Conservation (phyloP, 768 basidiomycete species). For the Russula abietina region DNA sequence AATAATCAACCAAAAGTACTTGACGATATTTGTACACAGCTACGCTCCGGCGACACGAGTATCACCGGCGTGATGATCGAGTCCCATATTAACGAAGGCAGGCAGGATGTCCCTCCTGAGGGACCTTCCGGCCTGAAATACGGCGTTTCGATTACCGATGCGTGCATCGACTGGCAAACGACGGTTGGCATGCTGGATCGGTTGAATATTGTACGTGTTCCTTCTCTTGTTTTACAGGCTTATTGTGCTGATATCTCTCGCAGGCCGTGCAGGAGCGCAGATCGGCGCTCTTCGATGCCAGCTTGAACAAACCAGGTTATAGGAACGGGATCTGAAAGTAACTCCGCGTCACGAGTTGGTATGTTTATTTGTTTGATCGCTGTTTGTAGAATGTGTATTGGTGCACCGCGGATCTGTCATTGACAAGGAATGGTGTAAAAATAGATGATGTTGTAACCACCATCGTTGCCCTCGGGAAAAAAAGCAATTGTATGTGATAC, state of each 20-base stretch:
- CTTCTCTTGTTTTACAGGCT: background rate
- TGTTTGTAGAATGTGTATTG: background rate
- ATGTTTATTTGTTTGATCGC: background rate
- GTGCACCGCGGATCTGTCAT: background rate
- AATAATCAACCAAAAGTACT: constrained; percentile 83
- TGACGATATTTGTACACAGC: constrained; percentile 65
- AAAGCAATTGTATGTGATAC: background rate
- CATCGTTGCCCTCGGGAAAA: background rate
- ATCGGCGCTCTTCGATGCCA: background rate
- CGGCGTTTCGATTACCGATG: constrained; percentile 88
- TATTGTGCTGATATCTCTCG: background rate
- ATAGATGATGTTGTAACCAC: background rate
- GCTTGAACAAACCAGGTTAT: background rate
- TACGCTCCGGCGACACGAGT: constrained; percentile 56
- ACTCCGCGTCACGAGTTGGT: background rate
- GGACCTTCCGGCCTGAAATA: constrained; percentile 66
- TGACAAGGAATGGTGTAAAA: background rate
- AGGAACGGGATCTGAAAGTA: background rate
- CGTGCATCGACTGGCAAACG: constrained; percentile 80
- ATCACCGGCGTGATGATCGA: constrained; percentile 98
- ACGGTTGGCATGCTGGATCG: constrained; percentile 71
- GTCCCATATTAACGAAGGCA: constrained; percentile 85
- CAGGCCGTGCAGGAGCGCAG: constrained; percentile 21
- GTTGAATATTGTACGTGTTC: constrained; percentile 47
- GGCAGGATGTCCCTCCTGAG: constrained; percentile 75